A percentile compares a stretch with the other conserved stretches of the same genome.
Conservation (phyloP, 164 flowering plant species). For the Tinospora cordifolia region DNA sequence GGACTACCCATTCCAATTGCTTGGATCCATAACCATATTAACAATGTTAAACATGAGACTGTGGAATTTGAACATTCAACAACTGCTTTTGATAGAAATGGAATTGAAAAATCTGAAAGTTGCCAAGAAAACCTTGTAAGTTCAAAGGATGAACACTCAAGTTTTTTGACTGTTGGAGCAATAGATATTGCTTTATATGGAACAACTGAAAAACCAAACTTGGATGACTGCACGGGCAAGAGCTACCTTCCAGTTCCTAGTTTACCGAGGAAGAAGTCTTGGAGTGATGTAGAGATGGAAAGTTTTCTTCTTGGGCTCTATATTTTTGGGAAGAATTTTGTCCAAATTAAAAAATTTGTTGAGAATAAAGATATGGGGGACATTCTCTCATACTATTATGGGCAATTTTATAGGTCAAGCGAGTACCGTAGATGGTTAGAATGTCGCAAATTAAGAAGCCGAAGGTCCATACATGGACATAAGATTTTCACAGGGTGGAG, state of each 20-base stretch:
- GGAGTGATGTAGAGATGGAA: slow-evolving; percentile 57
- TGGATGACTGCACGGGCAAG: slow-evolving; percentile 7
- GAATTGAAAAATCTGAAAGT: slow-evolving; percentile 12
- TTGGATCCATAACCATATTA: slow-evolving; percentile 30
- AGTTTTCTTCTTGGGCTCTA: slow-evolving; percentile 78
- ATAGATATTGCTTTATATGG: background rate
- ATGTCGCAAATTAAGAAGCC: slow-evolving; percentile 51
- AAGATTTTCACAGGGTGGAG: slow-evolving; percentile 70
- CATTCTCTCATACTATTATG: slow-evolving; percentile 65
- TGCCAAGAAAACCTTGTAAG: slow-evolving; percentile 1
- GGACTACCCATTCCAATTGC: slow-evolving; percentile 52
- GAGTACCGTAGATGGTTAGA: slow-evolving; percentile 61
- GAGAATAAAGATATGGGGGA: slow-evolving; percentile 61
- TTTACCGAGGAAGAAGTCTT: slow-evolving; percentile 25
- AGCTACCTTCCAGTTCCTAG: slow-evolving; percentile 41
- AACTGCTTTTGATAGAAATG: slow-evolving; percentile 7
- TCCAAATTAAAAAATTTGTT: slow-evolving; percentile 48
- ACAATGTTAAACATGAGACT: slow-evolving; percentile 17
- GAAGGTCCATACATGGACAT: slow-evolving; percentile 51
- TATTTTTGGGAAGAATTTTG: slow-evolving; percentile 80
- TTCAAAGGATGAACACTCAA: slow-evolving; percentile 4
- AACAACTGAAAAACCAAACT: slow-evolving; percentile 3
- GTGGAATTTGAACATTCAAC: slow-evolving; percentile 6
- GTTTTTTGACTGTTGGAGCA: slow-evolving; percentile 15
- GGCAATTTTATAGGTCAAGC: slow-evolving; percentile 56